phyloP scores from a whole-genome alignment of 345 rosid species.

The Gossypium arboreum region DNA sequence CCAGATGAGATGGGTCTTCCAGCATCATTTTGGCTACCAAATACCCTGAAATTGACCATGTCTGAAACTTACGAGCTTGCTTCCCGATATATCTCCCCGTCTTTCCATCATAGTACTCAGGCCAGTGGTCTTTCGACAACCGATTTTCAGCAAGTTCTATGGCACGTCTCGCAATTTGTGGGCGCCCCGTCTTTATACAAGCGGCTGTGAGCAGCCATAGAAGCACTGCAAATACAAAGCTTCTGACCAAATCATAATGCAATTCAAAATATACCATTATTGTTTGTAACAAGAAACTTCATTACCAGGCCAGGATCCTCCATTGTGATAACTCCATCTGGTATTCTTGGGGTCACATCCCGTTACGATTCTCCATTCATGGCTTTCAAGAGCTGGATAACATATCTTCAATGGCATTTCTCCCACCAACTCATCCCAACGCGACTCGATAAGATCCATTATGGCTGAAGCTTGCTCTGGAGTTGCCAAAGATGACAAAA shows the following conservation, averaged over 20 bases:
- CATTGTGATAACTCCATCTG: slow-evolving; percentile 67
- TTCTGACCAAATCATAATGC: not conserved
- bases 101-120: slow-evolving; percentile 67
- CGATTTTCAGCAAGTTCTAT: slow-evolving; percentile 50
- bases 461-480: slow-evolving; percentile 63
- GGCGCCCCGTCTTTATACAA: slow-evolving; percentile 62
- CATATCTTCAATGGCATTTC: slow-evolving; percentile 72
- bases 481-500: slow-evolving; percentile 53
- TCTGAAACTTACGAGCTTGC: slow-evolving; percentile 65
- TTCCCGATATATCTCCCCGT: slow-evolving; percentile 50
- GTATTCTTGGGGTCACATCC: slow-evolving; percentile 72
- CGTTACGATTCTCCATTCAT: slow-evolving; percentile 53
- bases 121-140: slow-evolving; percentile 59
- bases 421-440: slow-evolving; percentile 69
- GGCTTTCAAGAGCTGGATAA: slow-evolving; percentile 62
- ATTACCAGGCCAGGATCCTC: slow-evolving; percentile 73
- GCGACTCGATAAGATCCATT: slow-evolving; percentile 64
- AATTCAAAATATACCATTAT: not conserved
- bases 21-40: slow-evolving; percentile 67
- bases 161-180: slow-evolving; percentile 59
- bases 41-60: slow-evolving; percentile 68
- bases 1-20: slow-evolving; percentile 63
- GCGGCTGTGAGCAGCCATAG: slow-evolving; percentile 66
- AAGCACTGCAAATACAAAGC: slow-evolving; percentile 41
- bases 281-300: not conserved